Percentiles rank a stretch among this genome's conserved stretches.
phyloP scores from a whole-genome alignment of 768 basidiomycete genomes.

The Russula compacta region DNA sequence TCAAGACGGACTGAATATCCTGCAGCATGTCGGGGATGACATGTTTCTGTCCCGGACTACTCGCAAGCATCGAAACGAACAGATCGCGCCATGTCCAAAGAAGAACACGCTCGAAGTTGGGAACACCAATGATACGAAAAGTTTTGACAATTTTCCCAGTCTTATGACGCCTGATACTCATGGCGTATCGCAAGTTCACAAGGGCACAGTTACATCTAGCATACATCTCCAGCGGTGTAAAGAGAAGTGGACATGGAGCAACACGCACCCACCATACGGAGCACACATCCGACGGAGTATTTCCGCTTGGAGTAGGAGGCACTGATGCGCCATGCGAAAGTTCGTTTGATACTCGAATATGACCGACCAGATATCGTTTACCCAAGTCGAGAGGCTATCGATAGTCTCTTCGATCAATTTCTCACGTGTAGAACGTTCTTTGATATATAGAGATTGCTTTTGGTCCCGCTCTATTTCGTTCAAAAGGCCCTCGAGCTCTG shows the following conservation, averaged over 20 bases:
- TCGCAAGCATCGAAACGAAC: slow-evolving; percentile 45
- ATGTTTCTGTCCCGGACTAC: slow-evolving; percentile 26
- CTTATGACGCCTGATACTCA: slow-evolving; percentile 34
- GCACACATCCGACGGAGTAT: slow-evolving; percentile 37
- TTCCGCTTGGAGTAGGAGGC: slow-evolving; percentile 44
- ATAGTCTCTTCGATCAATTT: slow-evolving; percentile 50
- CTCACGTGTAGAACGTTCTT: slow-evolving; percentile 43
- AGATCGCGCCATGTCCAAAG: slow-evolving; percentile 68
- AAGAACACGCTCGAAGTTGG: slow-evolving; percentile 36
- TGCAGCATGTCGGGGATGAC: slow-evolving; percentile 44
- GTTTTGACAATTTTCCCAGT: slow-evolving; percentile 39
- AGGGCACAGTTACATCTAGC: slow-evolving; percentile 48
- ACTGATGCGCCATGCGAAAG: slow-evolving; percentile 44
- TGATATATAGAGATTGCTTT: slow-evolving; percentile 40
- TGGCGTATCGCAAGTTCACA: slow-evolving; percentile 37
- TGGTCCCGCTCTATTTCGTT: slow-evolving; percentile 45
- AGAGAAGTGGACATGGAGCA: slow-evolving; percentile 1
- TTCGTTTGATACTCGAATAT: slow-evolving; percentile 50
- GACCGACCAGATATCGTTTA: slow-evolving; percentile 54
- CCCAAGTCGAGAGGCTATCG: slow-evolving; percentile 46
- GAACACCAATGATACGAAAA: slow-evolving; percentile 41
- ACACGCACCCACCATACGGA: slow-evolving; percentile 30
- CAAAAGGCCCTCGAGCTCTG: slow-evolving; percentile 44
- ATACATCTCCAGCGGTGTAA: slow-evolving; percentile 4
- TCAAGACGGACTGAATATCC: slow-evolving; percentile 45